Percentiles rank a stretch among this genome's conserved stretches.
Conservation (phyloP, 768 basidiomycete genomes). For the Amanita inopinata region DNA sequence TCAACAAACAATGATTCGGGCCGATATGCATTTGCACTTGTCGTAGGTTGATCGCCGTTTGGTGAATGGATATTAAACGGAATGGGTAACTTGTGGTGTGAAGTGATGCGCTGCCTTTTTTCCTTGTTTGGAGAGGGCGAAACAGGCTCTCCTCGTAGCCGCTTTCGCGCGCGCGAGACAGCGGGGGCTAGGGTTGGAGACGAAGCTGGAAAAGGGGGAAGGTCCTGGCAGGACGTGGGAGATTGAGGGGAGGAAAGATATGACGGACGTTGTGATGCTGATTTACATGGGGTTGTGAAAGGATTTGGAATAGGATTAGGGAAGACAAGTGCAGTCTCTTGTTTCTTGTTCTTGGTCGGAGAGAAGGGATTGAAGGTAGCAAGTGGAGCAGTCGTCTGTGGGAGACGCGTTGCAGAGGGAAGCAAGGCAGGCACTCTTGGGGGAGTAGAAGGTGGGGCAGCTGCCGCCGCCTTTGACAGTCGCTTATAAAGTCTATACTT, state of each 20-base stretch:
- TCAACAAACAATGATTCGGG: constrained; percentile 45
- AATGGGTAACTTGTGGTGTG: constrained; percentile 30
- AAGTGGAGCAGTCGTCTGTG: constrained; percentile 42
- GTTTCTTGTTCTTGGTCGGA: constrained; percentile 58
- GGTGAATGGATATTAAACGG: constrained; percentile 22
- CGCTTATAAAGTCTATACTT: constrained; percentile 81
- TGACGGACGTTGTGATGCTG: background rate
- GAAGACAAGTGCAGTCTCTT: constrained; percentile 30
- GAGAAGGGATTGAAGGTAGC: constrained; percentile 71
- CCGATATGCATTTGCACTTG: constrained; percentile 17
- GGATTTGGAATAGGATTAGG: constrained; percentile 30
- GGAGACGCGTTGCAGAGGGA: constrained; percentile 39
- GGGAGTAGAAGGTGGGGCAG: constrained; percentile 26
- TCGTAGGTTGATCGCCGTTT: constrained; percentile 23
- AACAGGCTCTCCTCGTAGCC: constrained; percentile 73
- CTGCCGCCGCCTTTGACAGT: constrained; percentile 40
- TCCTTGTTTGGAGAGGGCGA: constrained; percentile 76
- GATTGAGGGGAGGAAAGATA: background rate
- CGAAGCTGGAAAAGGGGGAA: constrained; percentile 16
- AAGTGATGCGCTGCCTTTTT: constrained; percentile 52
- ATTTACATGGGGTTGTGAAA: constrained; percentile 19
- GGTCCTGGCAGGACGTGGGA: constrained; percentile 18
- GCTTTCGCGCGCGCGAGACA: constrained; percentile 65
- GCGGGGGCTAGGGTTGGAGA: constrained; percentile 29
- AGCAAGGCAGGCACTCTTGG: constrained; percentile 27